Evolutionary conservation across 495 filamentous ascomycete species (phyloP).

Genomic region (Evernia prunastri): DNA sequence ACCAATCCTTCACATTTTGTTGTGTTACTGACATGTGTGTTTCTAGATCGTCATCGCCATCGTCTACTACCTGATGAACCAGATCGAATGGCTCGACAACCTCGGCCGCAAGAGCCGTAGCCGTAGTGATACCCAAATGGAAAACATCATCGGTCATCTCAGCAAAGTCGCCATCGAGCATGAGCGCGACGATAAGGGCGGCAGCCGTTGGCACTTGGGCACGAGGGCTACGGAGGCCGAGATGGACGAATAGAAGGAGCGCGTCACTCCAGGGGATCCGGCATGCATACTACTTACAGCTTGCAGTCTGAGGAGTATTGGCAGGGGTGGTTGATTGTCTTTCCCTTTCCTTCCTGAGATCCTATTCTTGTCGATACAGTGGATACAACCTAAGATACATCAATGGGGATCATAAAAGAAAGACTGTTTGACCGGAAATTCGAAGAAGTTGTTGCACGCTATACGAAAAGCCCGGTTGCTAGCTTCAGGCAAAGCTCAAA

Average conservation of each 20-base stretch:
- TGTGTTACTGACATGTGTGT: conserved; percentile 4
- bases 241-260: conserved; percentile 55
- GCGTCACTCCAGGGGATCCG: conserved; percentile 3
- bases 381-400: conserved; percentile 12
- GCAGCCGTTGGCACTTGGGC: conserved; percentile 53
- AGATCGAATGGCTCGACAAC: conserved; percentile 61
- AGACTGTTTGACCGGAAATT: background rate
- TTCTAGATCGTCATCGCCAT: conserved; percentile 63
- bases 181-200: conserved; percentile 52
- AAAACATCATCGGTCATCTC: conserved; percentile 72
- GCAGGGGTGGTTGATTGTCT: background rate
- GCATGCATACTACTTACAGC: background rate
- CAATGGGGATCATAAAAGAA: background rate
- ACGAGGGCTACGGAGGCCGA: conserved; percentile 58
- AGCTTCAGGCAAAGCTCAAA: conserved; percentile 8
- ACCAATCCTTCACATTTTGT: background rate
- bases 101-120: conserved; percentile 73
- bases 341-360: conserved; percentile 5
- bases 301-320: conserved; percentile 1
- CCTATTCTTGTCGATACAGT: conserved; percentile 21
- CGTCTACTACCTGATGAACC: conserved; percentile 64
- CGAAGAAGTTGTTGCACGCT: background rate
- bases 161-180: conserved; percentile 71
- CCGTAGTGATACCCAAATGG: conserved; percentile 66
- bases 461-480: conserved; percentile 12